These are phyloP conservation scores for Pneumocystis sp. DNA, from an alignment of 1,139 yeast genomes.

Conservation along the genomic window DNA sequence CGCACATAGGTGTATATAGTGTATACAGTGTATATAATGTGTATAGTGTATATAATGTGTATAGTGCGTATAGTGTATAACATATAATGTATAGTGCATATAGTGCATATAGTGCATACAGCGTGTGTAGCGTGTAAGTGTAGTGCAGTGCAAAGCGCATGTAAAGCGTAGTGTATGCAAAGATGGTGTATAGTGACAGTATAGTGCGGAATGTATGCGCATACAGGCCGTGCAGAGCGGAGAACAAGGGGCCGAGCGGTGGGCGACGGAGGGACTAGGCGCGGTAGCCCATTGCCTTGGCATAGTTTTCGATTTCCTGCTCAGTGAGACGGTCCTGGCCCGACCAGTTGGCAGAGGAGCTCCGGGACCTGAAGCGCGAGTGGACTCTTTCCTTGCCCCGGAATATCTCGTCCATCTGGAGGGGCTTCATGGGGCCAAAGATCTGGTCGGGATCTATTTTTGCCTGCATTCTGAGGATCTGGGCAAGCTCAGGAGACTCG, in stretches of 20 bases:
- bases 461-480: constrained; percentile 41
- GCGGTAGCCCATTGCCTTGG: constrained; percentile 39
- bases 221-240: background rate
- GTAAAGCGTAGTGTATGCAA: no score
- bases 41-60: no score
- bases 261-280: background rate
- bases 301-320: constrained; percentile 38
- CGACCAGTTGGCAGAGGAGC: constrained; percentile 45
- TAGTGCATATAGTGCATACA: no score
- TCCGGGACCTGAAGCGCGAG: constrained; percentile 37
- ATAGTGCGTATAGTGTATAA: no score
- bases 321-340: constrained; percentile 32
- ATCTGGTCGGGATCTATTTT: constrained; percentile 52
- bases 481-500: constrained; percentile 43
- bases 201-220: no score
- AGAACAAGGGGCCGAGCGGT: background rate
- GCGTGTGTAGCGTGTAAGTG: no score
- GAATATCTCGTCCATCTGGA: constrained; percentile 57
- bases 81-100: no score
- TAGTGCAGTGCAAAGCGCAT: no score
- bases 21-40: no score
- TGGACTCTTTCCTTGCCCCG: constrained; percentile 27
- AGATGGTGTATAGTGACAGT: no score
- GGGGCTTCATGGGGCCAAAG: constrained; percentile 63
- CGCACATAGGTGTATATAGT: no score